Percentiles rank a stretch among this genome's conserved stretches.
These are phyloP conservation scores for Voacanga thouarsii DNA, from an alignment of 257 asterid genomes.

Conservation along the genomic window DNA sequence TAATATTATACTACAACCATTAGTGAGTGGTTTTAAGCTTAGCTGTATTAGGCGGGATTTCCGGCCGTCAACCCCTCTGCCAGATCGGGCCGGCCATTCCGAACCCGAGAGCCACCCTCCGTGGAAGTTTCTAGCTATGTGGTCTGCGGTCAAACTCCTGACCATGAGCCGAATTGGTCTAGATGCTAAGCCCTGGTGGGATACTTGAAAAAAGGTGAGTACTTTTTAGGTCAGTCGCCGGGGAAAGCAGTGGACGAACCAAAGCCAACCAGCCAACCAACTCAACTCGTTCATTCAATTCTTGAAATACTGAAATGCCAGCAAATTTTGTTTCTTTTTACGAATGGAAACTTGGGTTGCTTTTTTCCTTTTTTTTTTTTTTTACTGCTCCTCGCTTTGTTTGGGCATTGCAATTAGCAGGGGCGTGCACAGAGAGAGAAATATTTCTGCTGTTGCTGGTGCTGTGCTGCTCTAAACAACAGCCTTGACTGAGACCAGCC, in stretches of 20 bases:
- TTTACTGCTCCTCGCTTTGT: background rate
- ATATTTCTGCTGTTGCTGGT: constrained; percentile 10
- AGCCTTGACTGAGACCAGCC: constrained; percentile 20
- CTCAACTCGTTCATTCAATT: constrained; percentile 2
- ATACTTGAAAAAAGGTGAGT: background rate
- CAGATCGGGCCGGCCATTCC: background rate
- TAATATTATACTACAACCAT: background rate
- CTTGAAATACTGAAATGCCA: constrained; percentile 1
- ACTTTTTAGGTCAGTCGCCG: constrained; percentile 1
- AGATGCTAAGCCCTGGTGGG: background rate
- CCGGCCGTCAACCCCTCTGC: constrained; percentile 6
- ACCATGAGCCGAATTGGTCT: background rate
- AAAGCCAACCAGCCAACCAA: background rate
- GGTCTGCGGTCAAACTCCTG: background rate
- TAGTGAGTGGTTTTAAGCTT: background rate
- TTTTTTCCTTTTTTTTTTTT: background rate
- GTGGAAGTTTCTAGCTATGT: background rate
- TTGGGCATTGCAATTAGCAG: background rate
- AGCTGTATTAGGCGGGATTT: constrained; percentile 11
- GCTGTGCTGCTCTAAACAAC: constrained; percentile 2
- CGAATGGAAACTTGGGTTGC: background rate
- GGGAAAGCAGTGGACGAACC: background rate
- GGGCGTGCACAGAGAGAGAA: background rate
- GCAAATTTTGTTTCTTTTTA: background rate
- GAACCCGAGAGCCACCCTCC: background rate